These are phyloP conservation scores for Globisporangium irregulare DNA, from an alignment of 352 stramenopile species.

Conservation along the genomic window DNA sequence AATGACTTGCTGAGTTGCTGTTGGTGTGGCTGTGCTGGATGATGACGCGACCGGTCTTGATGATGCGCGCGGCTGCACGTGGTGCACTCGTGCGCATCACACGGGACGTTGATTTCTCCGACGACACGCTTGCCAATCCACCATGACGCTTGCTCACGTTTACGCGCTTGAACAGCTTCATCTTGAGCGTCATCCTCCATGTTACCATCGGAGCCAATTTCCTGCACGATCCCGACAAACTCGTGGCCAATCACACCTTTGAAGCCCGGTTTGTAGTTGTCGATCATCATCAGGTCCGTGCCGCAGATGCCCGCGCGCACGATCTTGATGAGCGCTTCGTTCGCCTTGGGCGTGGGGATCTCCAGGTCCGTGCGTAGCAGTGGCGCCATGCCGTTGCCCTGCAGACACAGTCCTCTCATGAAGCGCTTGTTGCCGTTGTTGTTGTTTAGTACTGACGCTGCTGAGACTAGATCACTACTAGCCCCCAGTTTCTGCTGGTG, in stretches of 20 bases:
- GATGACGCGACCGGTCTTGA: neutral
- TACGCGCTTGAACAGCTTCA: conserved; percentile 8
- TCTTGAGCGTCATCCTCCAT: conserved; percentile 8
- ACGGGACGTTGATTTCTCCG: conserved; percentile 91
- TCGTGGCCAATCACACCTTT: conserved; percentile 81
- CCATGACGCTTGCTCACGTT: neutral
- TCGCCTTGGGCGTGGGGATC: conserved; percentile 29
- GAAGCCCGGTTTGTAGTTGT: conserved; percentile 72
- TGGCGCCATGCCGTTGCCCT: conserved; percentile 25
- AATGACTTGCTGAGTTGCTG: conserved; percentile 18
- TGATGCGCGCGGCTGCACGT: conserved; percentile 21
- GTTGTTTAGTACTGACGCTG: neutral
- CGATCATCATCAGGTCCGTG: conserved; percentile 74
- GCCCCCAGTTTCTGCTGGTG: conserved; percentile 9
- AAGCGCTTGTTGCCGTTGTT: conserved; percentile 6
- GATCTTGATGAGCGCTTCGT: conserved; percentile 61
- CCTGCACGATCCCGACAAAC: conserved; percentile 84
- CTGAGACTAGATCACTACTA: neutral
- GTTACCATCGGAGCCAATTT: conserved; percentile 28
- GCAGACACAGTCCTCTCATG: conserved; percentile 57
- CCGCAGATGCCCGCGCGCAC: conserved; percentile 67
- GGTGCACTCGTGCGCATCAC: conserved; percentile 48
- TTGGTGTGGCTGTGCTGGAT: neutral
- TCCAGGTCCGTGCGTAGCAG: conserved; percentile 33
- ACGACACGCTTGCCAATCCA: conserved; percentile 85